Conservation (phyloP, 192 early-diverging fungal species). For the Jimgerdemannia flammicorona region DNA sequence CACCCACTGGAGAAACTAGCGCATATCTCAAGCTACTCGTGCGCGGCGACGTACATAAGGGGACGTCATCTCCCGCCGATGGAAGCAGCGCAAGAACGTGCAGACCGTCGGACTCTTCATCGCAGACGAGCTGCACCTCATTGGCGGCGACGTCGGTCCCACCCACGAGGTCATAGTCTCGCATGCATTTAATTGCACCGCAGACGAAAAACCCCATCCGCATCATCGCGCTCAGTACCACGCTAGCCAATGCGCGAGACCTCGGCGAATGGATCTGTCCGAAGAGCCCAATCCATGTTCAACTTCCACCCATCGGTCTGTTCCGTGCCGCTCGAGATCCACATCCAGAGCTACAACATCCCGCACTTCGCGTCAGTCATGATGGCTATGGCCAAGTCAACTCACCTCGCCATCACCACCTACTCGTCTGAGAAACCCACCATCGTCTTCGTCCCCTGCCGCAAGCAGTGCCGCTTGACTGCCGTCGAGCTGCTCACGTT, state of each 20-base stretch:
- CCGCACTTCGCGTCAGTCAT: conserved; percentile 95
- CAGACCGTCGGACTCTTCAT: conserved; percentile 87
- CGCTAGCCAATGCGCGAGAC: conserved; percentile 96
- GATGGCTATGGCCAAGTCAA: conserved; percentile 88
- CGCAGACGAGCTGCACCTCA: conserved; percentile 92
- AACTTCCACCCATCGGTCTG: conserved; percentile 95
- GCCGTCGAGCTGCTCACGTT: conserved; percentile 83
- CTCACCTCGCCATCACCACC: conserved; percentile 68
- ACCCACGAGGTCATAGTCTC: conserved; percentile 87
- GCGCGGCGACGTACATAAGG: conserved; percentile 84
- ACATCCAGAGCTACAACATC: conserved; percentile 89
- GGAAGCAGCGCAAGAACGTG: conserved; percentile 94
- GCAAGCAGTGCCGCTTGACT: conserved; percentile 84
- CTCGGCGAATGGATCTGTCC: conserved; percentile 97
- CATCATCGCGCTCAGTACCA: conserved; percentile 87
- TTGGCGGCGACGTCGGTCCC: conserved; percentile 87
- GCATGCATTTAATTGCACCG: conserved; percentile 89
- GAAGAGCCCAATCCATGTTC: conserved; percentile 67
- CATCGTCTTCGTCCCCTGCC: conserved; percentile 90
- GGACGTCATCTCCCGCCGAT: conserved; percentile 92
- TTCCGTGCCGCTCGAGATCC: conserved; percentile 91
- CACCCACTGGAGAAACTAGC: conserved; percentile 85
- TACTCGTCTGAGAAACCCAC: conserved; percentile 64
- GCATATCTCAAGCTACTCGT: conserved; percentile 86
- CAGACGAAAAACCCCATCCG: conserved; percentile 80